Evolutionary conservation across 2,329 filamentous ascomycete species (phyloP), one percentile per base, ranked within the genome.

Genomic region (Beauveria asiatica): DNA sequence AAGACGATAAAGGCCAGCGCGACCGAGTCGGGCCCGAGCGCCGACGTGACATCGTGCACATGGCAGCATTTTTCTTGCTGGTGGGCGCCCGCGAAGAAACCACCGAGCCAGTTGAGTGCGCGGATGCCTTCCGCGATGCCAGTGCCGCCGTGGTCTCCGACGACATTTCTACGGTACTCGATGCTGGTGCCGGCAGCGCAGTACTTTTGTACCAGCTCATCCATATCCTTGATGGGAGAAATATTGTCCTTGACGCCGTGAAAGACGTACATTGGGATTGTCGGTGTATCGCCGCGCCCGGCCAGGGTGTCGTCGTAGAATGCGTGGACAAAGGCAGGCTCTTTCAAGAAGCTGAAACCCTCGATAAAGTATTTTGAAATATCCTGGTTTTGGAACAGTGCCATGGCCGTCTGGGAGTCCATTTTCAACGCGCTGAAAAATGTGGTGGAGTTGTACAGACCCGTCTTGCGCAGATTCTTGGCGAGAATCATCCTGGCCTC

Each of bases 291-390:
- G 17, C 27, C 54, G n/a, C 39, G 44, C 8, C 54, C 54, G 10
- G 54, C 54, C 17, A 49, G 27, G 3, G 54, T 39, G n/a, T 57
- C 44, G 27, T 49, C 54, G 25, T 39, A 44, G 13, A 57, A 57
- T 13, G 44, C 44, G 19, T 13, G 42, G 27, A 21, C 19, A 17
- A 57, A 48, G 17, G 42, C 54, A 7, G 54, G 54, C 16, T 57
- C 44, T 4, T 13, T 9, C 6, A 59, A 8, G 27, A 57, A 48
- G 39, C 48, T 46, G 30, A 61, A 61, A 1, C 59, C 59, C 5
- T 48, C 5, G 37, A 56, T 41, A 45, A 61, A 57, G 54, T 61
- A 61, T 17, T 62, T 33, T 8, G 44, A 41, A 17, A 62, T 27
- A 21, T 57, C 52, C 8, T 62, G 57, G 23, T 44, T 42, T 17